A percentile compares a stretch with the other conserved stretches of the same genome.
These are phyloP conservation scores for Lenzites betulinus DNA, from an alignment of 768 basidiomycete genomes.

Conservation along the genomic window DNA sequence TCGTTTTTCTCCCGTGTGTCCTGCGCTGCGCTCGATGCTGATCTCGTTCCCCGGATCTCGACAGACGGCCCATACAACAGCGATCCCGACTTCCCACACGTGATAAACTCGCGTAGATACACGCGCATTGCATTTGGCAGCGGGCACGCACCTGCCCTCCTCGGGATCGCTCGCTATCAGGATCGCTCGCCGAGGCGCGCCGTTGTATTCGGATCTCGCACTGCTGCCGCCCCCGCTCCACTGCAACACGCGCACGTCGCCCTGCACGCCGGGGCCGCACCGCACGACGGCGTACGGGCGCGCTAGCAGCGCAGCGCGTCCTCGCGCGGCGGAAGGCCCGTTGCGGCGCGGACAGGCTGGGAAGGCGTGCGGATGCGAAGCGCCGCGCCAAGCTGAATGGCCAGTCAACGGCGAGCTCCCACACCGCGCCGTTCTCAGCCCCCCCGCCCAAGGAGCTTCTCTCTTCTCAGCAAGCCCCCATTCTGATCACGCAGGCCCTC, in stretches of 20 bases:
- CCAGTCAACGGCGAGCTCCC: constrained; percentile 17
- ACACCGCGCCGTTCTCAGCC: constrained; percentile 13
- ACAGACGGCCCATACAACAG: not conserved
- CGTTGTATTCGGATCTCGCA: constrained; percentile 10
- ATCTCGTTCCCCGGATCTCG: constrained; percentile 17
- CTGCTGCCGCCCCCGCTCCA: not conserved
- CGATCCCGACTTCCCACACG: constrained; percentile 7
- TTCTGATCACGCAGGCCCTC: constrained; percentile 16
- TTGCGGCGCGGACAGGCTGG: constrained; percentile 3
- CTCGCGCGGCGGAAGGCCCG: not conserved
- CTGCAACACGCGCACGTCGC: no score
- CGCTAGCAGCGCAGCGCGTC: not conserved
- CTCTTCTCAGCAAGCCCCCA: not conserved
- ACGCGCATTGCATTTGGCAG: not conserved
- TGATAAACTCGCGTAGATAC: constrained; percentile 18
- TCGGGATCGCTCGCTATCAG: constrained; percentile 17
- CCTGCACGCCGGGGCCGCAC: constrained; percentile 10
- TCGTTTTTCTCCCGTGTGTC: constrained; percentile 8
- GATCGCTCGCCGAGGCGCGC: not conserved
- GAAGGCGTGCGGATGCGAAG: constrained; percentile 9
- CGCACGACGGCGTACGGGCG: not conserved
- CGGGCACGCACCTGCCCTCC: constrained; percentile 1
- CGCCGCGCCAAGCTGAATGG: not conserved
- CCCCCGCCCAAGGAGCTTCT: not conserved
- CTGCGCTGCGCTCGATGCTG: constrained; percentile 6